Evolutionary conservation across 1,284 basidiomycete species (phyloP).

Genomic region (Puccinia polysora): DNA sequence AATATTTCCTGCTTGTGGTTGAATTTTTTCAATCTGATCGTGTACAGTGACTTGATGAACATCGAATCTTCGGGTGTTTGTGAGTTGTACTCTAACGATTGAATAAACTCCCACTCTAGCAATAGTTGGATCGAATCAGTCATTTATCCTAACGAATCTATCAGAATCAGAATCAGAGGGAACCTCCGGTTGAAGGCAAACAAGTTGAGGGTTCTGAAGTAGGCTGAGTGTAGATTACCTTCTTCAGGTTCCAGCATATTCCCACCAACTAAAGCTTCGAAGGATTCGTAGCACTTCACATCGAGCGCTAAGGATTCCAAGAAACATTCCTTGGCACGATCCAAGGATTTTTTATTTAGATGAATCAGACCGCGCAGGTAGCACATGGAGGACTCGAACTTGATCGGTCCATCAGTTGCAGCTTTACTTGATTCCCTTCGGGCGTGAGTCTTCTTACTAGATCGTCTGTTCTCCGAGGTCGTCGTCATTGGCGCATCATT

Average conservation of each 20-base stretch:
- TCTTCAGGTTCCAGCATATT: conserved; percentile 91
- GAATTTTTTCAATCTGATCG: conserved; percentile 77
- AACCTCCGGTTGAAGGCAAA: background rate
- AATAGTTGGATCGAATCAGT: too few relatives aligned
- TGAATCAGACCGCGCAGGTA: conserved; percentile 87
- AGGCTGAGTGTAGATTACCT: conserved; percentile 59
- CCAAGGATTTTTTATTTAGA: conserved; percentile 81
- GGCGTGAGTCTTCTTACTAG: conserved; percentile 76
- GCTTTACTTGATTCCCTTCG: conserved; percentile 26
- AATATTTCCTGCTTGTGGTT: conserved; percentile 63
- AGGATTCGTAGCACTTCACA: conserved; percentile 96
- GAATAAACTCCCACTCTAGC: conserved; percentile 93
- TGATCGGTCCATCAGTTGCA: conserved; percentile 53
- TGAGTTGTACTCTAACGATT: conserved; percentile 71
- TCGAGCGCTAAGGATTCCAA: conserved; percentile 91
- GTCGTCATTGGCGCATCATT: background rate
- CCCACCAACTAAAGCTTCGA: conserved; percentile 79
- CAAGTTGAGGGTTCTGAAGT: too few relatives aligned
- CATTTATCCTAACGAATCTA: too few relatives aligned
- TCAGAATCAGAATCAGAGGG: conserved; percentile 5
- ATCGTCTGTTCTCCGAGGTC: too few relatives aligned
- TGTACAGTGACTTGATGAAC: conserved; percentile 87
- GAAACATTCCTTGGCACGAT: conserved; percentile 84
- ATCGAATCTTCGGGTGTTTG: conserved; percentile 80
- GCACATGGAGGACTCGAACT: conserved; percentile 91